Percentiles rank a stretch among this genome's conserved stretches.
These are phyloP conservation scores for Crithidia brevicula DNA, from an alignment of 208 protist species.

Conservation along the genomic window DNA sequence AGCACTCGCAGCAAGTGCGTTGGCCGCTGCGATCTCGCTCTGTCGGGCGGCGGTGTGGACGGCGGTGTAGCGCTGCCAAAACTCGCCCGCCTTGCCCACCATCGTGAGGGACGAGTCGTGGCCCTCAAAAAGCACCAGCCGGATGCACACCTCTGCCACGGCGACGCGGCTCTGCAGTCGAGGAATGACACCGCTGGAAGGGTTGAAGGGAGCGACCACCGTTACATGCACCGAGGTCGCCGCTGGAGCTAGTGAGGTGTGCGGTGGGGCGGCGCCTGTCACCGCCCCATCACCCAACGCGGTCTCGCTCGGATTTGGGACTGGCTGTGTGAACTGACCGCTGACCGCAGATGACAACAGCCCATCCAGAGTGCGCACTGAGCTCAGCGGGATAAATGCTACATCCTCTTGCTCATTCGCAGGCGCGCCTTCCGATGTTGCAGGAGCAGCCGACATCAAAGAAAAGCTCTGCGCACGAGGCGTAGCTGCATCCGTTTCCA, in stretches of 20 bases:
- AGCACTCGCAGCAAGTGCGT: too few species aligned
- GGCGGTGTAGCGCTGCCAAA: slow-evolving; percentile 32
- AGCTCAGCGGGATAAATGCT: slow-evolving; percentile 2
- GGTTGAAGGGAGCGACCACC: not conserved
- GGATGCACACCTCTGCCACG: slow-evolving; percentile 27
- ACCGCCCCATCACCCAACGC: not conserved
- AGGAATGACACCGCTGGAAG: not conserved
- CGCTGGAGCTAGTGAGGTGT: not conserved
- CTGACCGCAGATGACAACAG: slow-evolving; percentile 2
- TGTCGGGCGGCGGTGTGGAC: slow-evolving; percentile 21
- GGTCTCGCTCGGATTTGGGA: too few species aligned
- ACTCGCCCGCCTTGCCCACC: slow-evolving; percentile 12
- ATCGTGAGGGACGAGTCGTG: not conserved
- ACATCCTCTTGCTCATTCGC: not conserved
- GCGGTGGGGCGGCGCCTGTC: not conserved
- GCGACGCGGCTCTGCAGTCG: slow-evolving; percentile 24
- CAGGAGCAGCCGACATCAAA: not conserved
- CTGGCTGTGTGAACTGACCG: not conserved
- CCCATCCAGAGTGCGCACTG: slow-evolving; percentile 2
- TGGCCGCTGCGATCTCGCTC: not conserved
- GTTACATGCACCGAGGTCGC: slow-evolving; percentile 1
- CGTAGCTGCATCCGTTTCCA: not conserved
- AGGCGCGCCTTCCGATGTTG: not conserved
- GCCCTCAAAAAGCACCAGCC: slow-evolving; percentile 24
- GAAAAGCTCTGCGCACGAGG: too few species aligned